phyloP scores from a whole-genome alignment of 2,329 filamentous ascomycete genomes.

The Ascochyta koolunga region DNA sequence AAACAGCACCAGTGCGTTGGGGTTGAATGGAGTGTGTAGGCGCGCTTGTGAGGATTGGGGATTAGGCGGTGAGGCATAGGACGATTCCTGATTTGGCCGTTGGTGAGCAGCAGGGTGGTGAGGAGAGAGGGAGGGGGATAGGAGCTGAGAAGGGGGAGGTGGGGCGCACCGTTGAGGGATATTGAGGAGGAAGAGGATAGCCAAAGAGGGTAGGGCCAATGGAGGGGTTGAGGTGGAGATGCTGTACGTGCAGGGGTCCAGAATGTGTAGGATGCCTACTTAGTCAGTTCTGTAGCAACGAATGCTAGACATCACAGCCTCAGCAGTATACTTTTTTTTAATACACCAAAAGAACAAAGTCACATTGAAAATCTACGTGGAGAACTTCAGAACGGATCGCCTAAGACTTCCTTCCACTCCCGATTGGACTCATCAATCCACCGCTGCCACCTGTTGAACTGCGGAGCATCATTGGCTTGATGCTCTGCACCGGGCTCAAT shows the following conservation, averaged over 20 bases:
- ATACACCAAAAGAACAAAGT: constrained; percentile 33
- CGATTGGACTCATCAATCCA: constrained; percentile 41
- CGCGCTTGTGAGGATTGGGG: constrained; percentile 1
- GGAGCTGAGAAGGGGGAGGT: neutral
- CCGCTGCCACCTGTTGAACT: constrained; percentile 39
- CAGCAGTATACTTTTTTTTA: neutral
- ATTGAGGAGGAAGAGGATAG: constrained; percentile 5
- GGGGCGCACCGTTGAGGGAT: neutral
- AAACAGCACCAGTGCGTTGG: no score
- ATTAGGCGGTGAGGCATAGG: constrained; percentile 7
- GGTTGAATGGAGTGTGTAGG: neutral
- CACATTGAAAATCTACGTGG: constrained; percentile 35
- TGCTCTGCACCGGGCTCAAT: constrained; percentile 44
- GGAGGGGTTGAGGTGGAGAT: neutral
- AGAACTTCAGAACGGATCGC: constrained; percentile 24
- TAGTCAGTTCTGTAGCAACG: no score
- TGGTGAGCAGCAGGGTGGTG: constrained; percentile 2
- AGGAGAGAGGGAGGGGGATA: no score
- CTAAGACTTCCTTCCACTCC: constrained; percentile 28
- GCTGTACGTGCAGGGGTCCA: no score
- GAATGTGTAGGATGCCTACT: no score
- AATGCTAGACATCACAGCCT: no score
- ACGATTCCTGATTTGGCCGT: constrained; percentile 8
- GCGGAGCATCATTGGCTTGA: constrained; percentile 44
- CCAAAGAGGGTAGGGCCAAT: neutral